Conservation (phyloP, 306 rosid species). For the Vigna trinervia region DNA sequence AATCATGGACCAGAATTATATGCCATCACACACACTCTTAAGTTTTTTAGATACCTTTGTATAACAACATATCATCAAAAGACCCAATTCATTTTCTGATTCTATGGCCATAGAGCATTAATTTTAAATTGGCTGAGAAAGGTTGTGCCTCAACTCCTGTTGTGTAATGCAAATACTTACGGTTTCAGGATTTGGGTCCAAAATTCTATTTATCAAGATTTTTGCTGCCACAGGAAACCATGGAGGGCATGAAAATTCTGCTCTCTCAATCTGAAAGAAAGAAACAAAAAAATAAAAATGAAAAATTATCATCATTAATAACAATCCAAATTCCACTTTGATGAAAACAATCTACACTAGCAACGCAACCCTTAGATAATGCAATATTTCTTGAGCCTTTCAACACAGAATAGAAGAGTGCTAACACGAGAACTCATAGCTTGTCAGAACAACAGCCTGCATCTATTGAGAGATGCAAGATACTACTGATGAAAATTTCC, state of each 20-base stretch:
- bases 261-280: constrained; percentile 69
- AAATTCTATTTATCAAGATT: constrained; percentile 64
- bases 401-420: constrained; percentile 15
- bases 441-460: constrained; percentile 33
- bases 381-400: constrained; percentile 20
- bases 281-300: neutral
- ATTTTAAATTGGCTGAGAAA: constrained; percentile 17
- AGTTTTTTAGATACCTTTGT: constrained; percentile 26
- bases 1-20: constrained; percentile 11
- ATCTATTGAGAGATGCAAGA: constrained; percentile 1
- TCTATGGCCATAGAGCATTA: constrained; percentile 26
- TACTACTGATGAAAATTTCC: neutral
- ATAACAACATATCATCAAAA: constrained; percentile 34
- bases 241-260: constrained; percentile 79
- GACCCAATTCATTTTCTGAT: constrained; percentile 32
- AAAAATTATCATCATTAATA: neutral
- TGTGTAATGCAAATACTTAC: constrained; percentile 56
- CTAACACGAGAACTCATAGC: constrained; percentile 9
- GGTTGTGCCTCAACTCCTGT: constrained; percentile 21
- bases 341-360: constrained; percentile 32
- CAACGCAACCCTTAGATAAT: constrained; percentile 20
- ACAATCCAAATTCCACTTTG: constrained; percentile 26
- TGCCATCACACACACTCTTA: constrained; percentile 8
- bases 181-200: constrained; percentile 81
- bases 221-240: constrained; percentile 94